Evolutionary conservation across 2,329 filamentous ascomycete species (phyloP), one percentile per base, ranked within the genome.

Genomic region (Sporothrix phasma): DNA sequence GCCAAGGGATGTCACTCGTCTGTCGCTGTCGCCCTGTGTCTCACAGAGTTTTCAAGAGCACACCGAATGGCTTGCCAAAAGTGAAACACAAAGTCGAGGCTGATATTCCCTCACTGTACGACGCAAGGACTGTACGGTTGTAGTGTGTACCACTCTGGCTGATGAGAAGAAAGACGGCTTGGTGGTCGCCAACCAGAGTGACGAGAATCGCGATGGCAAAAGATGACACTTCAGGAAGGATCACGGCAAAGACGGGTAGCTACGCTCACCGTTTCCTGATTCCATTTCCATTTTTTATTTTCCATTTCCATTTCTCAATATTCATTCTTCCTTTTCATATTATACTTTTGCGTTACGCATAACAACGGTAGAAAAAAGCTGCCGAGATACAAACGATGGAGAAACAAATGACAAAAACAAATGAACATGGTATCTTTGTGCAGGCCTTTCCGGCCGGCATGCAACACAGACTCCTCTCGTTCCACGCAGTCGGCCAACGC

Each of bases 341-440:
- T 31, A 19, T 46, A 24, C 7, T 46, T 34, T 43, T 26, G 8
- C 15, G 31, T 22, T 58, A 5, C 15, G 5, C 11, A n/a, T 26
- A n/a, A 29, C 8, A 34, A 22, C 29, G 43, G 3, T 26, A 10
- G 26, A 58, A 34, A 41, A 41, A 51, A 39, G n/a, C n/a, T n/a
- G n/a, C n/a, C n/a, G n/a, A n/a, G n/a, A 31, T 39, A 34, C 7
- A 26, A 5, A 11, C 26, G n/a, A 49, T 26, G 19, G 26, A 8
- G 3, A 29, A 29, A 60, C 10, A 31, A 46, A 22, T n/a, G n/a
- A n/a, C n/a, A n/a, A 60, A 46, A 46, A 46, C 39, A 60, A 60
- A 60, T 13, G 26, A n/a, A n/a, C n/a, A 60, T 60, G 41, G 41
- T 60, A 60, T 60, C 56, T 60, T 34, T 46, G 56, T 60, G 24